Evolutionary conservation across 2,329 filamentous ascomycete species (phyloP), one percentile per base, ranked within the genome.

Genomic region (Hymenoscyphus linearis): DNA sequence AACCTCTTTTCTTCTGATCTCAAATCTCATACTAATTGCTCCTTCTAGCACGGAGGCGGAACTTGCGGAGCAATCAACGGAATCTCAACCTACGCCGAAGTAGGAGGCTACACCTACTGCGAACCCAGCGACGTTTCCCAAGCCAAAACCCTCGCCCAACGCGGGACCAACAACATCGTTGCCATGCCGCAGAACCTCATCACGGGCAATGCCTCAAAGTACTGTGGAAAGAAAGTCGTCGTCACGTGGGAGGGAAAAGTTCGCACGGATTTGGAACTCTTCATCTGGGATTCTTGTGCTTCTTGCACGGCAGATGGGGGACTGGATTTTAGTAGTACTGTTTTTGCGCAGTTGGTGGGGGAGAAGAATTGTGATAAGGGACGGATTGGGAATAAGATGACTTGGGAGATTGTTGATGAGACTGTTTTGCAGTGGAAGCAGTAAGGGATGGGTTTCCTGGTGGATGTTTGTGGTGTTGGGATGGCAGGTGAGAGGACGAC

Each of bases 381-480:
- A 13, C 14, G 52, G 31, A 53, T 53, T 27, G 31, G 31, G 31
- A 53, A 53, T n/a, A 34, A 53, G 52, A 53, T 53, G 52, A 27
- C 52, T n/a, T 53, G 52, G 52, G 52, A 53, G 25, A 53, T 53
- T 53, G 52, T 53, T 10, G 52, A 53, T 18, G 52, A 53, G 31
- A 53, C 52, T 9, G 13, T 53, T 9, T n/a, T 53, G 12, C 26
- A 22, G 18, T 53, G 26, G 16, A 53, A 53, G 52, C 52, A 22
- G 22, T 47, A 22, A n/a, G 40, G 40, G 5, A 22, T 18, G 10
- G 16, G 18, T 10, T 44, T 22, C 6, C 10, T n/a, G n/a, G 16
- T 6, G 18, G n/a, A 22, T 6, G 4, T 7, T 22, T 44, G n/a
- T 22, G 7, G 12, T 25, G n/a, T 47, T 13, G 18, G 6, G 22